These are phyloP conservation scores for Tolypocladium paradoxum DNA, from an alignment of 2,329 filamentous ascomycete genomes.

Conservation along the genomic window DNA sequence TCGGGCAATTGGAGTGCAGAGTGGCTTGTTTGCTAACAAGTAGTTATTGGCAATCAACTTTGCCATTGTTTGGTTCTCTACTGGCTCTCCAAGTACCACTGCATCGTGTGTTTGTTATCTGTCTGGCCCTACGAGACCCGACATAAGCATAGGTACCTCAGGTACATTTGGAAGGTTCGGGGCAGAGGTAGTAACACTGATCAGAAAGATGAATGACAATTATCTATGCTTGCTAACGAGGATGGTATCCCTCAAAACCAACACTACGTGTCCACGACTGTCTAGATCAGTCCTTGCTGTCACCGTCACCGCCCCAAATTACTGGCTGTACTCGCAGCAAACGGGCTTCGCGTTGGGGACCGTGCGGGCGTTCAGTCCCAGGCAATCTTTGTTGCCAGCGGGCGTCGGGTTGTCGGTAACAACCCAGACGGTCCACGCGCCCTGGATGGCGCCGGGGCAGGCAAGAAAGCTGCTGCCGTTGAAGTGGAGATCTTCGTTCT, in stretches of 20 bases:
- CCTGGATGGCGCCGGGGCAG: conserved; percentile 36
- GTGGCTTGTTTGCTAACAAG: too few species aligned
- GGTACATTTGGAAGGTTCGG: too few species aligned
- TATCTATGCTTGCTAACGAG: not conserved
- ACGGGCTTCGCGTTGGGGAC: conserved; percentile 18
- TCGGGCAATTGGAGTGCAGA: too few species aligned
- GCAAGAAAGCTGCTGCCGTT: conserved; percentile 34
- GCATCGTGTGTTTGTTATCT: too few species aligned
- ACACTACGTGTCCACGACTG: not conserved
- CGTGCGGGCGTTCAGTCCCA: conserved; percentile 22
- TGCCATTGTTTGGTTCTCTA: too few species aligned
- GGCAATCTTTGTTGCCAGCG: conserved; percentile 24
- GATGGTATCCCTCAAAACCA: not conserved
- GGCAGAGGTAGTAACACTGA: too few species aligned
- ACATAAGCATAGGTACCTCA: too few species aligned
- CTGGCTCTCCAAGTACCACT: too few species aligned
- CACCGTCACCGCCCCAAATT: not conserved
- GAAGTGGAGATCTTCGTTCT: conserved; percentile 33
- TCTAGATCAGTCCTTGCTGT: not conserved
- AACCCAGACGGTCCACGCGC: conserved; percentile 31
- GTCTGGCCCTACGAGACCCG: too few species aligned
- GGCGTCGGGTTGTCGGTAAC: conserved; percentile 20
- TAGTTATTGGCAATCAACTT: too few species aligned
- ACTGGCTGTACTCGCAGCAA: conserved; percentile 23
- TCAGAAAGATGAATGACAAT: not conserved